Evolutionary conservation across 169 alveolate genomes (phyloP).

Genomic region (Plasmodium relictum): DNA sequence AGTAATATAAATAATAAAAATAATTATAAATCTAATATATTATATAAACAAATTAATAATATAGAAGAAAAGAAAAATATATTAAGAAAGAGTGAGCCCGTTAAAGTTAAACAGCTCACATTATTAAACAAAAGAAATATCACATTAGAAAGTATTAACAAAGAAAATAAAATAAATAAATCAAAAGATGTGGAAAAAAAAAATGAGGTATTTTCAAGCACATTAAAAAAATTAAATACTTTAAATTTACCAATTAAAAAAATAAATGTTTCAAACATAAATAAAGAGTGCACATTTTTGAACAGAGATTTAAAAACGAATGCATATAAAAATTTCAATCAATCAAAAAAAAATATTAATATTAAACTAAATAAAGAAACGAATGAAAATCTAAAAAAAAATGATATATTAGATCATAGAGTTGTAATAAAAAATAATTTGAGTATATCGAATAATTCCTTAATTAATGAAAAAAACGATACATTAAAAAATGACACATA

Average conservation of each 20-base stretch:
- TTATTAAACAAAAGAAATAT: background rate
- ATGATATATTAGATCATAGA: background rate
- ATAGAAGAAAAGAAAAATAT: slow-evolving; percentile 7
- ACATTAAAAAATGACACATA: background rate
- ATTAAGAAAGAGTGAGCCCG: background rate
- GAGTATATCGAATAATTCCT: background rate
- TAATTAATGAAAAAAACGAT: background rate
- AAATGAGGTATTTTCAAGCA: background rate
- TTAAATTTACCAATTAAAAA: background rate
- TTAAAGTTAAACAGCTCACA: background rate
- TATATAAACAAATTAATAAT: background rate
- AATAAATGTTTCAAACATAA: background rate
- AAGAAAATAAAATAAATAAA: background rate
- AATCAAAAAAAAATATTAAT: background rate
- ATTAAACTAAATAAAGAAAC: background rate
- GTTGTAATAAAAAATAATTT: background rate
- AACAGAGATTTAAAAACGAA: background rate
- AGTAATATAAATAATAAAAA: background rate
- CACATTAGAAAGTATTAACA: background rate
- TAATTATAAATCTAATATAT: background rate
- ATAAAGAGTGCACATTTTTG: background rate
- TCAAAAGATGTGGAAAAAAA: background rate
- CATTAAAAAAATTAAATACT: background rate
- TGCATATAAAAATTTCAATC: background rate
- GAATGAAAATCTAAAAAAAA: background rate